Evolutionary conservation across 2,329 filamentous ascomycete genomes (phyloP).

Genomic region (Botryotinia narcissicola): DNA sequence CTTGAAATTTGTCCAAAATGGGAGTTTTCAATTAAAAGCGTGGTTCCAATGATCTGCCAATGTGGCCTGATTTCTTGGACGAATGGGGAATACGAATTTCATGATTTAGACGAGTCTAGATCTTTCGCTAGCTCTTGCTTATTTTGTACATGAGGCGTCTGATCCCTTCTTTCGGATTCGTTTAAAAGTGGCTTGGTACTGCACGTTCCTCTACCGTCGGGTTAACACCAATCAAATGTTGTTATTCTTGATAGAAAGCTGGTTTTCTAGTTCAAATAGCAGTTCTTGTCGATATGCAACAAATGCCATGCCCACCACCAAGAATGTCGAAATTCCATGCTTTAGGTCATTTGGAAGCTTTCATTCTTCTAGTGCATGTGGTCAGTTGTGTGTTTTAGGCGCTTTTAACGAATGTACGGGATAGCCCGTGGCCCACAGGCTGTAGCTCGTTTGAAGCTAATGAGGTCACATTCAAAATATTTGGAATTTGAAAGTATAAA

Average conservation of each 20-base stretch:
- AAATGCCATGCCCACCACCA: neutral
- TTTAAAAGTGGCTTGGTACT: constrained; percentile 1
- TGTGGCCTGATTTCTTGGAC: constrained; percentile 16
- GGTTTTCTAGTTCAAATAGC: neutral
- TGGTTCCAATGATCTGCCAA: constrained; percentile 14
- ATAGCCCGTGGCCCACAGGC: neutral
- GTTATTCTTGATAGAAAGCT: neutral
- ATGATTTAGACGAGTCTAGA: constrained; percentile 19
- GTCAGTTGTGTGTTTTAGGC: neutral
- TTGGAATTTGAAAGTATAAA: constrained; percentile 8
- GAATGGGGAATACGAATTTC: constrained; percentile 11
- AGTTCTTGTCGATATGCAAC: neutral
- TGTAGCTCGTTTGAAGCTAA: neutral
- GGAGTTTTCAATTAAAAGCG: constrained; percentile 10
- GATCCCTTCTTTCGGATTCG: constrained; percentile 6
- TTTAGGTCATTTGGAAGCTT: neutral
- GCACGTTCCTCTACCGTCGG: neutral
- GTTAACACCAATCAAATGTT: neutral
- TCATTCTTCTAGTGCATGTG: neutral
- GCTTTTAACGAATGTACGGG: neutral
- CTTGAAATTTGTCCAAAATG: neutral
- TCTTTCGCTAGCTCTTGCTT: constrained; percentile 9
- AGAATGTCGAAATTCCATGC: neutral
- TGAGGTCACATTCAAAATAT: neutral
- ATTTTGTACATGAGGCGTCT: neutral